Conservation (phyloP, 352 stramenopile species). For the Poterioochromonas sp. region DNA sequence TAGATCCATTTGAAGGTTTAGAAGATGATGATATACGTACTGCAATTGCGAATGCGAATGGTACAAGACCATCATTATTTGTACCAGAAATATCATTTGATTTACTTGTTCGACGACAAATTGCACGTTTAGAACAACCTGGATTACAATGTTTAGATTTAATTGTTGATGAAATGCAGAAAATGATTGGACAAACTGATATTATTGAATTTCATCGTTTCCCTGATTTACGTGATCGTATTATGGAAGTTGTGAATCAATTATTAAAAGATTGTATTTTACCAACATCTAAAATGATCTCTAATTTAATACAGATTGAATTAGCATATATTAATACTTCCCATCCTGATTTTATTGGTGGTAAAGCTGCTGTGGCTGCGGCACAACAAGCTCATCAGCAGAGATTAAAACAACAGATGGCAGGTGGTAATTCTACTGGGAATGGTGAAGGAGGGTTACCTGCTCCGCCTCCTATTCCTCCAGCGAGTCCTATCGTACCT, state of each 20-base stretch:
- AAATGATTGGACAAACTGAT: constrained; percentile 78
- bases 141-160: constrained; percentile 94
- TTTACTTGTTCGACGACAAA: constrained; percentile 90
- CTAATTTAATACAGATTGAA: constrained; percentile 86
- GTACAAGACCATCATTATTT: constrained; percentile 90
- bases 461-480: constrained; percentile 2
- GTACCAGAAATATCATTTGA: constrained; percentile 98
- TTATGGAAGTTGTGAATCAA: constrained; percentile 79
- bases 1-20: constrained; percentile 92
- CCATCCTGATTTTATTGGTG: constrained; percentile 97
- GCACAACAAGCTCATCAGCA: constrained; percentile 71
- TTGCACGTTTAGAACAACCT: constrained; percentile 84
- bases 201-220: constrained; percentile 90
- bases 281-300: constrained; percentile 86
- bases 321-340: constrained; percentile 99
- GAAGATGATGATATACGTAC: constrained; percentile 96
- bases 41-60: constrained; percentile 96
- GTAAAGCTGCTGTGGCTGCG: constrained; percentile 82
- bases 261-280: constrained; percentile 48
- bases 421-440: not conserved
- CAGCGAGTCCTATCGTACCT: constrained; percentile 26
- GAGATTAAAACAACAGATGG: constrained; percentile 30
- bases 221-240: constrained; percentile 81
- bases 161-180: constrained; percentile 95
- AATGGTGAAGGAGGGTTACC: not conserved